These are phyloP conservation scores for Phascolomyces articulosus DNA, from an alignment of 371 early-diverging fungal species.

Conservation along the genomic window DNA sequence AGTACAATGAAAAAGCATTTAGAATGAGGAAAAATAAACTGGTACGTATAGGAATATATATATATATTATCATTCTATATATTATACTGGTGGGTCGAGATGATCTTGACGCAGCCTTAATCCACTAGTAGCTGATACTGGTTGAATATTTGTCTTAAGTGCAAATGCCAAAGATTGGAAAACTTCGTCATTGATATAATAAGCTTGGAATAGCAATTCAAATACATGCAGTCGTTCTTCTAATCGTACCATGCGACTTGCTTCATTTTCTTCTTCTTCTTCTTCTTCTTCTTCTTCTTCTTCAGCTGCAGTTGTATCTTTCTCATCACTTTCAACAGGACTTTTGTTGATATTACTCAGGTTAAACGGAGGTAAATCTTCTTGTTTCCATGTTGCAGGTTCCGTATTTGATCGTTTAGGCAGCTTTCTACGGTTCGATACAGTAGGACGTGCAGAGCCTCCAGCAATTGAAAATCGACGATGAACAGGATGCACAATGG, in stretches of 20 bases:
- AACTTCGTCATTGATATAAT: constrained; percentile 43
- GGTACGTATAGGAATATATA: too few relatives aligned
- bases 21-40: too few relatives aligned
- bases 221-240: constrained; percentile 40
- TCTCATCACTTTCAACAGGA: neutral
- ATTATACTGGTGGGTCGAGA: too few relatives aligned
- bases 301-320: neutral
- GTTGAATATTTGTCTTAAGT: neutral
- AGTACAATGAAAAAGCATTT: too few relatives aligned
- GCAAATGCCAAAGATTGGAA: constrained; percentile 31
- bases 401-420: constrained; percentile 5
- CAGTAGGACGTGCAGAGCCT: too few relatives aligned
- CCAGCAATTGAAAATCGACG: constrained; percentile 19
- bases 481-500: constrained; percentile 40
- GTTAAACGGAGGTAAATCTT: neutral
- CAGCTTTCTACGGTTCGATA: neutral
- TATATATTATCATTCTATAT: too few relatives aligned
- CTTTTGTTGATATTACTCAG: neutral
- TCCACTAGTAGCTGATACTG: too few relatives aligned
- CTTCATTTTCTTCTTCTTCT: neutral
- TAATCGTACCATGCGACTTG: constrained; percentile 22
- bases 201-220: constrained; percentile 40
- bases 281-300: neutral
- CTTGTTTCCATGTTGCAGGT: constrained; percentile 1
- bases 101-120: too few relatives aligned